Base-by-base conservation (phyloP, 805 yeast genomes). In the Candida arabinofermentans region DNA sequence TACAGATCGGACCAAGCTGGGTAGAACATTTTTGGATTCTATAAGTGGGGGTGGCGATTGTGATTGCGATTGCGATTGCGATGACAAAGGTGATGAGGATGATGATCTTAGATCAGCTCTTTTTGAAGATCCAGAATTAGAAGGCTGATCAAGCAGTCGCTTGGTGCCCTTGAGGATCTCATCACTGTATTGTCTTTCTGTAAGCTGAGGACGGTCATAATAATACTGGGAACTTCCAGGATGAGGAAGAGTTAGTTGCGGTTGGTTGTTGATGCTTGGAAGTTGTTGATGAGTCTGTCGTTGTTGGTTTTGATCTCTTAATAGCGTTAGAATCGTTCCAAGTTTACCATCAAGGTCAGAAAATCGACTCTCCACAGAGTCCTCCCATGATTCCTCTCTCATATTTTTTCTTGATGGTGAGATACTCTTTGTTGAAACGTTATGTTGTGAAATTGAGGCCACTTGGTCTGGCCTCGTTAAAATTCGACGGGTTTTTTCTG, bases 291-390 rank as follows among this genome's bases (percentile, higher is more conserved):
- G 32, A 23, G 22, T 36, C 5, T 16, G 36, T 24, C 34, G 31
- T 2, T 43, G 41, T 16, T 42, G 38, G n/a, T 40, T 40, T 36
- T 53, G 57, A 22, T 57, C 55, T 40, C 66, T 62, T 24, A 71
- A 50, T 29, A 69, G 47, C 2, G 54, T 48, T 24, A 71, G 46
- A 31, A 72, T 69, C 9, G 60, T 61, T 5, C 64, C 67, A 34
- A 72, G 43, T 19, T 71, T 65, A 29, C 60, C 53, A 32, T 67
- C 74, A 45, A 72, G 65, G 8, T 62, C 60, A 24, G 64, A 62
- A 17, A 72, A 49, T 39, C 71, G 56, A 34, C 58, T 54, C 34
- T 71, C 75, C 19, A 69, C 71, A 0, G 64, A 46, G 14, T 47
- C 41, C 43, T 61, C 60, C 73, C 74, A 67, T 4, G 41, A 36